phyloP scores from a whole-genome alignment of 345 rosid genomes.

The Aegle marmelos region DNA sequence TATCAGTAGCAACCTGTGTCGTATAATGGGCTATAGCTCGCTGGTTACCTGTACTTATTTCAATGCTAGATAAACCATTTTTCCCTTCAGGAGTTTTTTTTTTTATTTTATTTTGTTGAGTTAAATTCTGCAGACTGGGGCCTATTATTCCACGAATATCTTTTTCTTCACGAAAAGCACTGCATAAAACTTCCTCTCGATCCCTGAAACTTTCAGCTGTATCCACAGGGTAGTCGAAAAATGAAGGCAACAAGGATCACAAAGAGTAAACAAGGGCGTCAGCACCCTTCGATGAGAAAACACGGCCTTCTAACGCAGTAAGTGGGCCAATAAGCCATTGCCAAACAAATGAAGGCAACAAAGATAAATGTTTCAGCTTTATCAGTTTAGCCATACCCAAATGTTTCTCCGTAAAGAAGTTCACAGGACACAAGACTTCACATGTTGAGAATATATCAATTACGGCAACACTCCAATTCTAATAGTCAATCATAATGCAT shows the following conservation, averaged over 20 bases:
- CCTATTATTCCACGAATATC: constrained; percentile 73
- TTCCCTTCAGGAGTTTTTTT: constrained; percentile 40
- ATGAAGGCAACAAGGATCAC: constrained; percentile 92
- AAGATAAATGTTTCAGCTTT: constrained; percentile 47
- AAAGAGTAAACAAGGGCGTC: constrained; percentile 73
- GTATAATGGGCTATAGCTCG: constrained; percentile 55
- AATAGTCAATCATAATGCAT: background rate
- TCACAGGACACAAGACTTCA: background rate
- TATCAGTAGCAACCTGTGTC: constrained; percentile 47
- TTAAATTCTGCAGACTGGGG: constrained; percentile 60
- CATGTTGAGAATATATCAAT: background rate
- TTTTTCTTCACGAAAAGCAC: constrained; percentile 54
- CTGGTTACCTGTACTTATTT: constrained; percentile 42
- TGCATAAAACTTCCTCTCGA: constrained; percentile 44
- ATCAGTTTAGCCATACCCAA: constrained; percentile 47
- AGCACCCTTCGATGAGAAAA: constrained; percentile 57
- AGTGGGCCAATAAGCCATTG: constrained; percentile 17
- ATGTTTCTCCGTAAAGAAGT: constrained; percentile 63
- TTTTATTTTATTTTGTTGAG: constrained; percentile 68
- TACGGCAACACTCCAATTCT: background rate
- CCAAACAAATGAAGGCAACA: constrained; percentile 3
- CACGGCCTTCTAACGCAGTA: constrained; percentile 48
- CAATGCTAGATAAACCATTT: constrained; percentile 30
- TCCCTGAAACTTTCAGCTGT: constrained; percentile 73
- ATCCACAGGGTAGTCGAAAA: constrained; percentile 82